phyloP scores from a whole-genome alignment of 2,329 filamentous ascomycete genomes.

The Thielaviopsis ethacetica region DNA sequence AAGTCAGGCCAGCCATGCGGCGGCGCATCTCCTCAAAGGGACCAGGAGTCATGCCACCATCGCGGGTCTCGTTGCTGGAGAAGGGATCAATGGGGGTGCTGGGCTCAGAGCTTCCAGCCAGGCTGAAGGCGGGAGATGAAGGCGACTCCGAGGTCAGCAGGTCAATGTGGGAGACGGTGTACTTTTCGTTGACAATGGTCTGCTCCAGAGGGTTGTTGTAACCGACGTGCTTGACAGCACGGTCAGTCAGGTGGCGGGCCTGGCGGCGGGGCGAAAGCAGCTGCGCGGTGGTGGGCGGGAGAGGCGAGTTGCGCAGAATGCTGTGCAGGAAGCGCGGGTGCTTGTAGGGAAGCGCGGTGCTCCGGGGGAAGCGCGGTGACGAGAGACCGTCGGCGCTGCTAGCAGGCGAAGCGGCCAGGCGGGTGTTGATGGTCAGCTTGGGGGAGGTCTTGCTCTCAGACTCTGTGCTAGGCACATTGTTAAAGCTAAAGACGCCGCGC shows the following conservation, averaged over 20 bases:
- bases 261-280: slow-evolving; percentile 36
- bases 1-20: slow-evolving; percentile 33
- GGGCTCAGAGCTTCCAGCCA: slow-evolving; percentile 15
- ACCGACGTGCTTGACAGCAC: slow-evolving; percentile 38
- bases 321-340: slow-evolving; percentile 43
- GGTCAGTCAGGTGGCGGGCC: slow-evolving; percentile 37
- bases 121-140: slow-evolving; percentile 6
- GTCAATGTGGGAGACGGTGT: slow-evolving; percentile 47
- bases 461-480: background rate
- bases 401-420: slow-evolving; percentile 4
- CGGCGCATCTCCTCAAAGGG: slow-evolving; percentile 48
- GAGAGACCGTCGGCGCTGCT: slow-evolving; percentile 1
- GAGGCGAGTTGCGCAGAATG: slow-evolving; percentile 49
- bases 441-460: slow-evolving; percentile 2
- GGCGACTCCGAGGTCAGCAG: slow-evolving; percentile 39
- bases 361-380: slow-evolving; percentile 12
- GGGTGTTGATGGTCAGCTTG: slow-evolving; percentile 13
- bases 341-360: slow-evolving; percentile 33
- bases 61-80: slow-evolving; percentile 36
- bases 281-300: slow-evolving; percentile 34
- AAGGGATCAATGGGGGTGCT: slow-evolving; percentile 34
- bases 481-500: slow-evolving; percentile 8
- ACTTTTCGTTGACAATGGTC: slow-evolving; percentile 46
- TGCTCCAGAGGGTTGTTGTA: slow-evolving; percentile 47
- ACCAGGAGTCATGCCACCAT: slow-evolving; percentile 45